Percentiles rank a stretch among this genome's conserved stretches.
Evolutionary conservation across 768 basidiomycete genomes (phyloP).

Genomic region (Myochromella boudieri): DNA sequence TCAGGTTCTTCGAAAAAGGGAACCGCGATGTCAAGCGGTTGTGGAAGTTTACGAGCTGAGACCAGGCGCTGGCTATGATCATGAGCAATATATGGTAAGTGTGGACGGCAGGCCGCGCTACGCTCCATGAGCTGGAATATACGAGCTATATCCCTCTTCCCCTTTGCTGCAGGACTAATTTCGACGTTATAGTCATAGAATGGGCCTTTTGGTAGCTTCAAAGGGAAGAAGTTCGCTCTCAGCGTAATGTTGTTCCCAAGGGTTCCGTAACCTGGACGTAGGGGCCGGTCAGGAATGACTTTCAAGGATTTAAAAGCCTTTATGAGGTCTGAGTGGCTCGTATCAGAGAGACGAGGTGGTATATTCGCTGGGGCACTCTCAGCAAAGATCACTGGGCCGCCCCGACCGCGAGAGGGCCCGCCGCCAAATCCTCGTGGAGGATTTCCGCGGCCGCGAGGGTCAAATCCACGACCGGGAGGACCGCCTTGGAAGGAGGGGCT

Average conservation of each 20-base stretch:
- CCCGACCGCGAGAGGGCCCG: conserved; percentile 22
- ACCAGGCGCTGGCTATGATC: conserved; percentile 48
- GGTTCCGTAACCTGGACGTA: conserved; percentile 59
- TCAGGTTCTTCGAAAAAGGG: conserved; percentile 44
- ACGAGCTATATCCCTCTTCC: conserved; percentile 44
- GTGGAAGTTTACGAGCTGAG: conserved; percentile 42
- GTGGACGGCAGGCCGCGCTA: conserved; percentile 31
- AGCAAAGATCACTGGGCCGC: conserved; percentile 38
- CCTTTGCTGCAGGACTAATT: conserved; percentile 46
- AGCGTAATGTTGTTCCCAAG: conserved; percentile 46
- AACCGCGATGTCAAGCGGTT: conserved; percentile 40
- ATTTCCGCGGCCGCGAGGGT: conserved; percentile 22
- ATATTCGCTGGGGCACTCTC: conserved; percentile 33
- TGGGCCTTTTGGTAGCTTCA: conserved; percentile 44
- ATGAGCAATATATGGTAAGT: conserved; percentile 49
- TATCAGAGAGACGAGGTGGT: conserved; percentile 32
- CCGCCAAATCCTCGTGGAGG: no score
- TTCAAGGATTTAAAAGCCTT: conserved; percentile 33
- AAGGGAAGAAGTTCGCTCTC: conserved; percentile 63
- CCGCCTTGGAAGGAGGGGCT: conserved; percentile 23
- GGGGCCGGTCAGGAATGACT: conserved; percentile 37
- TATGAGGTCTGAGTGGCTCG: conserved; percentile 37
- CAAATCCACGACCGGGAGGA: conserved; percentile 21
- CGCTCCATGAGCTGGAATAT: conserved; percentile 57
- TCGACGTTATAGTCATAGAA: conserved; percentile 59